Percentiles rank a stretch among this genome's conserved stretches.
These are phyloP conservation scores for Diplodia scrobiculata DNA, from an alignment of 2,329 filamentous ascomycete genomes.

Conservation along the genomic window DNA sequence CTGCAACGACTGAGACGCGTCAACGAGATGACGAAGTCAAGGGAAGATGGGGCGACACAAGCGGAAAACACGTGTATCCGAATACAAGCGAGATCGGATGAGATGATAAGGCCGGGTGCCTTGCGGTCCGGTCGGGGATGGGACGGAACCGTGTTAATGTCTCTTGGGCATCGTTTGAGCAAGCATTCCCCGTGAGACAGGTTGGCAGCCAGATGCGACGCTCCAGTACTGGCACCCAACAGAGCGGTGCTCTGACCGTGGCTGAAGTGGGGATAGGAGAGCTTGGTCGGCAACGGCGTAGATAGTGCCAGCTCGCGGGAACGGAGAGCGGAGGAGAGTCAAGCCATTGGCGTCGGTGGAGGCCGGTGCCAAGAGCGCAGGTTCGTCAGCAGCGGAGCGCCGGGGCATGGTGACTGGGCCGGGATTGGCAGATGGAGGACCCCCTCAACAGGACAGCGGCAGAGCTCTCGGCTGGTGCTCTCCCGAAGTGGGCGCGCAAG, in stretches of 20 bases:
- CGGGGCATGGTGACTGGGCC: neutral
- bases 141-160: neutral
- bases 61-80: neutral
- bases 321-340: neutral
- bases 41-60: neutral
- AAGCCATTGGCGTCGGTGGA: slow-evolving; percentile 20
- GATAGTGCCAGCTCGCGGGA: neutral
- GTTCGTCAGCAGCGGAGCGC: slow-evolving; percentile 14
- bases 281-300: slow-evolving; percentile 15
- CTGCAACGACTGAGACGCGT: neutral
- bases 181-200: neutral
- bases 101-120: neutral
- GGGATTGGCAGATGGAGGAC: neutral
- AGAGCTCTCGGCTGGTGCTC: slow-evolving; percentile 1
- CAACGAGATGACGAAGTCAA: neutral
- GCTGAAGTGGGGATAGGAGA: neutral
- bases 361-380: slow-evolving; percentile 16
- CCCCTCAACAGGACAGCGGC: neutral
- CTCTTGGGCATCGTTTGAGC: neutral
- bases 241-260: neutral
- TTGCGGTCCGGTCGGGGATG: neutral
- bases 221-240: neutral
- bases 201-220: neutral
- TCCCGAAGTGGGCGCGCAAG: neutral
- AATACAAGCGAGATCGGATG: neutral